A percentile compares a stretch with the other conserved stretches of the same genome.
Evolutionary conservation across 106 monocot species (phyloP).

Genomic region (Dendrobium nobile): DNA sequence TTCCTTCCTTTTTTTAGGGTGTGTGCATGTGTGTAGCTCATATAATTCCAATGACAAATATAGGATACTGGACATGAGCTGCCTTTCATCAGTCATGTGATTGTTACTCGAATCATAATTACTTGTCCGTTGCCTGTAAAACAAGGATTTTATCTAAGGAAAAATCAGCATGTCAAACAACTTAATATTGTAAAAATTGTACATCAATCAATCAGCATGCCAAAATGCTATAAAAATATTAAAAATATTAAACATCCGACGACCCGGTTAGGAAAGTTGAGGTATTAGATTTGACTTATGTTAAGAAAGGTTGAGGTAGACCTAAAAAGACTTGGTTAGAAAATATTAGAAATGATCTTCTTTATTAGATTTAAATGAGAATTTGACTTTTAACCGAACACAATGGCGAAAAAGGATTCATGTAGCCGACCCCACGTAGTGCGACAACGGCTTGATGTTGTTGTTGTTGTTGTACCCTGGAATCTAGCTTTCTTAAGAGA

Average conservation of each 20-base stretch:
- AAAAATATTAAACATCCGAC: not conserved
- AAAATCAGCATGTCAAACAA: not conserved
- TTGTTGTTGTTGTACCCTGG: not conserved
- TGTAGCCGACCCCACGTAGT: no score
- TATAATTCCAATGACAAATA: not conserved
- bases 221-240: not conserved
- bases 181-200: not conserved
- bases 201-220: not conserved
- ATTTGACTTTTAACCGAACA: no score
- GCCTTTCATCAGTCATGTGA: conserved; percentile 25
- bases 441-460: no score
- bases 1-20: not conserved
- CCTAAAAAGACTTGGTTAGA: no score
- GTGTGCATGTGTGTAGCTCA: not conserved
- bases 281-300: no score
- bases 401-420: no score
- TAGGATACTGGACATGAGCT: conserved; percentile 35
- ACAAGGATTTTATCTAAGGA: not conserved
- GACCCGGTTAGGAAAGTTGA: no score
- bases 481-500: conserved; percentile 1
- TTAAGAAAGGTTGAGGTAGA: no score
- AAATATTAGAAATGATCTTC: no score
- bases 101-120: conserved; percentile 22
- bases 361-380: no score
- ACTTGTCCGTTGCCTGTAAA: conserved; percentile 42